Evolutionary conservation across 2,329 filamentous ascomycete genomes (phyloP).

Genomic region (Fusarium incarnatum): DNA sequence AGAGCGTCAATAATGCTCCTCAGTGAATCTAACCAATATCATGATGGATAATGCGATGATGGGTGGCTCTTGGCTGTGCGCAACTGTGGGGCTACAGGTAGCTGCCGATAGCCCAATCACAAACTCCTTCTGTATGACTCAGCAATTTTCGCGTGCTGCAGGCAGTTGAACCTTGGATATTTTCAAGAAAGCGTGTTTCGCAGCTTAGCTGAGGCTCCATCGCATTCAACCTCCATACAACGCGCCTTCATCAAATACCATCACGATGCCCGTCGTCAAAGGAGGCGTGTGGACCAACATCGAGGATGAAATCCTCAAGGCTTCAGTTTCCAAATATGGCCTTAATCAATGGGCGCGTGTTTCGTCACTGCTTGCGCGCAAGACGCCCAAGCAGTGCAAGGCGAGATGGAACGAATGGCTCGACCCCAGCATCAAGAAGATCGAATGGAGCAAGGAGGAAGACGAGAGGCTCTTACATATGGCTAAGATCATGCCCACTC

Average conservation of each 20-base stretch:
- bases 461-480: constrained; percentile 97
- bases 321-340: constrained; percentile 92
- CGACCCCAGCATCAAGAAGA: constrained; percentile 97
- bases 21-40: neutral
- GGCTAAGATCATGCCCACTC: constrained; percentile 98
- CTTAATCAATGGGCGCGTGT: constrained; percentile 99
- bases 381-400: constrained; percentile 99
- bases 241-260: constrained; percentile 36
- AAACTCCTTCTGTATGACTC: constrained; percentile 27
- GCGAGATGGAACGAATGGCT: constrained; percentile 98
- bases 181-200: constrained; percentile 48
- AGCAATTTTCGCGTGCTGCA: constrained; percentile 35
- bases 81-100: constrained; percentile 10
- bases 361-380: constrained; percentile 94
- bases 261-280: constrained; percentile 76
- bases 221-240: constrained; percentile 32
- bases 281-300: constrained; percentile 82
- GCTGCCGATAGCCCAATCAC: constrained; percentile 27
- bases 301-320: constrained; percentile 97
- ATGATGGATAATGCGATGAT: neutral
- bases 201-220: constrained; percentile 33
- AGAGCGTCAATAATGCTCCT: neutral
- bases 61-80: neutral
- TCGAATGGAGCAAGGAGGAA: constrained; percentile 98
- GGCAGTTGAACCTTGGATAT: constrained; percentile 42